Percentiles rank a stretch among this genome's conserved stretches.
Evolutionary conservation across 441 rosid genomes (phyloP).

Genomic region (Codiaeum variegatum): DNA sequence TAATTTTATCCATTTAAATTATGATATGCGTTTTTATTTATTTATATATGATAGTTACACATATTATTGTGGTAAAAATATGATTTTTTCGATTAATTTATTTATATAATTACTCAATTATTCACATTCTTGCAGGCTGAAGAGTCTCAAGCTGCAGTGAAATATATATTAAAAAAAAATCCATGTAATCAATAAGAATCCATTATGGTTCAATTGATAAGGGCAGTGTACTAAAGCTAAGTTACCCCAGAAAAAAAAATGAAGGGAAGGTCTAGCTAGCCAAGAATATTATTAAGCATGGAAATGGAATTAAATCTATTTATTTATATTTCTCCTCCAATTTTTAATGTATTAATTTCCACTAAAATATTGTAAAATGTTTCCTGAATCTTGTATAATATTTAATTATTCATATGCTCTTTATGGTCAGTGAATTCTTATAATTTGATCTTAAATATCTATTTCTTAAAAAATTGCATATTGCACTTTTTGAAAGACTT

Average conservation of each 20-base stretch:
- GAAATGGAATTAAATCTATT: background rate
- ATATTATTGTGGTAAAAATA: too few species aligned
- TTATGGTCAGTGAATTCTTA: constrained; percentile 10
- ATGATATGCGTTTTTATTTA: too few species aligned
- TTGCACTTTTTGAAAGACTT: too few species aligned
- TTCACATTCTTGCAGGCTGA: constrained; percentile 30
- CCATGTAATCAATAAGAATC: constrained; percentile 13
- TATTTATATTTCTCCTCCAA: background rate
- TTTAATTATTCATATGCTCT: background rate
- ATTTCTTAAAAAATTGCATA: background rate
- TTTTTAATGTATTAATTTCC: background rate
- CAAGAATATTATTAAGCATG: background rate
- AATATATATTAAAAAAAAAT: background rate
- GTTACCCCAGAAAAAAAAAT: background rate
- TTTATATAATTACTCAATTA: background rate
- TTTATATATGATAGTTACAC: too few species aligned
- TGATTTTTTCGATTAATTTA: background rate
- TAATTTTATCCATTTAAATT: too few species aligned
- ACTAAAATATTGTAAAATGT: background rate
- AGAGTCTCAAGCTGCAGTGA: constrained; percentile 36
- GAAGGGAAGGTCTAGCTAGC: background rate
- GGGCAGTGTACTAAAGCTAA: background rate
- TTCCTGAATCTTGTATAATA: background rate
- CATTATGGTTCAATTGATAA: background rate
- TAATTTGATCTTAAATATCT: background rate